These are phyloP conservation scores for Dryas drummondii DNA, from an alignment of 306 rosid species.

Conservation along the genomic window DNA sequence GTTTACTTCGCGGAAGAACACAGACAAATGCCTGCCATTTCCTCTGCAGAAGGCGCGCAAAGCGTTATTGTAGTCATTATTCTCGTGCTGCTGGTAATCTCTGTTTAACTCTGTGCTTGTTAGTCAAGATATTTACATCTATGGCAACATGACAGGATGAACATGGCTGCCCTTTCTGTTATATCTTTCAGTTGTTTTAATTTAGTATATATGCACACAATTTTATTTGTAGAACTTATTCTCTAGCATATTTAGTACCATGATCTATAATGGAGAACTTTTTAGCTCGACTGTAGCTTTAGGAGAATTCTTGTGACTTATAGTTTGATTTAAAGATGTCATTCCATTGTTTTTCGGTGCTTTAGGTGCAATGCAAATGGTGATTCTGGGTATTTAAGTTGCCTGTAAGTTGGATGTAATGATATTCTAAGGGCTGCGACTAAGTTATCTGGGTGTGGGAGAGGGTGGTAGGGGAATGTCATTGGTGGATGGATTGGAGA, in stretches of 20 bases:
- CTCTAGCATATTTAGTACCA: neutral
- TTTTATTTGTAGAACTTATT: neutral
- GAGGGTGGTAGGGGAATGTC: too few species aligned
- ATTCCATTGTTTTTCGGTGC: neutral
- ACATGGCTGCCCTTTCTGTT: neutral
- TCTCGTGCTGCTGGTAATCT: constrained; percentile 52
- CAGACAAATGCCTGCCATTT: constrained; percentile 75
- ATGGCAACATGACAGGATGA: neutral
- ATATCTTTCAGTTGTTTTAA: neutral
- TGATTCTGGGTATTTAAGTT: neutral
- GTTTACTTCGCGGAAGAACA: constrained; percentile 65
- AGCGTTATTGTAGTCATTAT: constrained; percentile 53
- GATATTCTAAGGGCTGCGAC: too few species aligned
- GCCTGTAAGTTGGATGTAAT: neutral
- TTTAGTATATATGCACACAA: neutral
- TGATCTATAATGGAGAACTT: neutral
- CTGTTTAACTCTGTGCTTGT: neutral
- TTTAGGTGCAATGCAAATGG: neutral
- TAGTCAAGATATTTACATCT: too few species aligned
- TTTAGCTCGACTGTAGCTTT: neutral
- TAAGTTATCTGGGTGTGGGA: too few species aligned
- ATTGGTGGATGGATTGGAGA: too few species aligned
- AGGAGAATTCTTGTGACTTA: neutral
- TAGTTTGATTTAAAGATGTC: neutral
- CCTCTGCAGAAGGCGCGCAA: constrained; percentile 51